Percentiles rank a stretch among this genome's conserved stretches.
phyloP scores from a whole-genome alignment of 2,329 filamentous ascomycete genomes.

The Penicillium sp. region DNA sequence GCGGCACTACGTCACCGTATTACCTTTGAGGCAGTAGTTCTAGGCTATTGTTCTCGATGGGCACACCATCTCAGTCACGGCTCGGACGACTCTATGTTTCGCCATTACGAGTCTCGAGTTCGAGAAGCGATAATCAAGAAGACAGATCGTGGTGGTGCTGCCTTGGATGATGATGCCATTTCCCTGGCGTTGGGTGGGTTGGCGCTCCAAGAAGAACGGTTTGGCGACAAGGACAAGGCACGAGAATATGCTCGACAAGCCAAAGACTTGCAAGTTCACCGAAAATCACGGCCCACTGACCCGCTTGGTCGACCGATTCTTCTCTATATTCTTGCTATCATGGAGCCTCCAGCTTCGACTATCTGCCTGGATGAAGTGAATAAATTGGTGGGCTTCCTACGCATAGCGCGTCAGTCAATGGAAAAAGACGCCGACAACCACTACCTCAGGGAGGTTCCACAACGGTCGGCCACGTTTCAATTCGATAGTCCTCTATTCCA shows the following conservation, averaged over 20 bases:
- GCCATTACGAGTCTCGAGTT: slow-evolving; percentile 25
- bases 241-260: slow-evolving; percentile 23
- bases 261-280: slow-evolving; percentile 30
- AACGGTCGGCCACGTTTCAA: slow-evolving; percentile 29
- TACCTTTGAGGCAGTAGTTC: slow-evolving; percentile 33
- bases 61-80: slow-evolving; percentile 26
- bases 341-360: slow-evolving; percentile 19
- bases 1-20: slow-evolving; percentile 31
- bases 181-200: slow-evolving; percentile 33
- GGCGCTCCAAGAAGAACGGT: slow-evolving; percentile 37
- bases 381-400: slow-evolving; percentile 34
- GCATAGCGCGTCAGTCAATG: slow-evolving; percentile 32
- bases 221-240: slow-evolving; percentile 28
- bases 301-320: slow-evolving; percentile 25
- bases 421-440: slow-evolving; percentile 23
- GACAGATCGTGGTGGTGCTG: slow-evolving; percentile 15
- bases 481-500: slow-evolving; percentile 37
- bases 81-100: slow-evolving; percentile 23
- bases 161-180: slow-evolving; percentile 27
- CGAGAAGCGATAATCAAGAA: slow-evolving; percentile 27
- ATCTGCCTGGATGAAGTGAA: slow-evolving; percentile 20
- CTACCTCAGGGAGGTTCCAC: slow-evolving; percentile 27
- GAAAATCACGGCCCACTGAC: slow-evolving; percentile 23
- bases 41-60: slow-evolving; percentile 37
- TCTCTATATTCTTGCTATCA: slow-evolving; percentile 33